Base-by-base conservation (phyloP, 805 yeast species). In the Candida mattraensis region DNA sequence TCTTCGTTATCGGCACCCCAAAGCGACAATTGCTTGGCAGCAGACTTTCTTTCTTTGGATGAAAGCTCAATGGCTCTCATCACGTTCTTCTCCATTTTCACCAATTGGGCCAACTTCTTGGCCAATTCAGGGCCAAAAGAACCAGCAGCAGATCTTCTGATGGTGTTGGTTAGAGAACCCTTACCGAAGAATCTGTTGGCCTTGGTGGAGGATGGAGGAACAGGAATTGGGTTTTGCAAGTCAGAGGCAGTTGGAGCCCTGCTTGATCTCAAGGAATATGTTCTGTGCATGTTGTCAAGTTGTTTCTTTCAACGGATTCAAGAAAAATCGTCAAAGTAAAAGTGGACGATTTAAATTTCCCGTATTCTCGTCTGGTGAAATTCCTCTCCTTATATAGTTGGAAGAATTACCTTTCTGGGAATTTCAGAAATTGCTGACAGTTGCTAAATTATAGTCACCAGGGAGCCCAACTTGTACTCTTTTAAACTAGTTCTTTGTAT, bases 1-100 rank as follows among this genome's bases (percentile, higher is more conserved):
- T 91, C 98, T 63, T 91, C 98, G 61, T 89, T 88, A 61, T 84
- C 94, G 65, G 86, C 96, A 70, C 99, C 99, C 99, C 99, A 91
- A 51, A 83, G 64, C 22, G 97, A 88, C 63, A 91, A 78, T 73
- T 91, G 98, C 74, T 88, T 89, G 55, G 98, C 99, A 52, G 89
- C 96, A 57, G 84, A 89, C 64, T 89, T 82, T 65, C 97, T 81
- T 74, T 93, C 98, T 56, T 84, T 78, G 52, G 97, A 87, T 42
- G 87, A 89, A 48, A 87, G 74, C 72, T 93, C 98, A 57, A 93
- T 75, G 45, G 95, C 80, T 67, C 96, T 83, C 85, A 89, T 83
- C 48, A 91, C 84, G 65, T 86, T 85, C 77, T 93, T 93, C 73
- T 91, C 99, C 76, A 88, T 85, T 77, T 91, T 93, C 62, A 93